Evolutionary conservation across 2,329 filamentous ascomycete genomes (phyloP).

Genomic region (Colletotrichum graminicola): DNA sequence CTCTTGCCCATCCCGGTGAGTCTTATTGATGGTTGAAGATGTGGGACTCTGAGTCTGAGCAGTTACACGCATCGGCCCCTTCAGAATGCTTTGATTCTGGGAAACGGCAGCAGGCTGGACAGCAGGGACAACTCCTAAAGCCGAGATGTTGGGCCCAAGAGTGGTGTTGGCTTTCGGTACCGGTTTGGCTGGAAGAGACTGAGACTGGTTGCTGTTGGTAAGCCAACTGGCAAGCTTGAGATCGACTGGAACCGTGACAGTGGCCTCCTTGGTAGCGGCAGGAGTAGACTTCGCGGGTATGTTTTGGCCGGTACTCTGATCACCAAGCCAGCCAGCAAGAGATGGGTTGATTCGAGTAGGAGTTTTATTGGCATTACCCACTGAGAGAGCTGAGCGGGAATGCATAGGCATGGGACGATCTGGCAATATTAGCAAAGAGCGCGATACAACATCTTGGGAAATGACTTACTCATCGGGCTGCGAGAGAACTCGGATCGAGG

Average conservation of each 20-base stretch:
- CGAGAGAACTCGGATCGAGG: slow-evolving; percentile 4
- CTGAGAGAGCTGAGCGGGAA: not conserved
- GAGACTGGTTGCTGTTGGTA: not conserved
- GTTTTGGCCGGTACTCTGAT: not conserved
- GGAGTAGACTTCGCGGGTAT: not conserved
- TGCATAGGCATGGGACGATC: not conserved
- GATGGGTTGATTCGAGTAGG: not conserved
- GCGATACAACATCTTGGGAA: not conserved
- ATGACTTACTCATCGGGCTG: not conserved
- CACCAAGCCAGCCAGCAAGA: slow-evolving; percentile 4
- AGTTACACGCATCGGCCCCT: not conserved
- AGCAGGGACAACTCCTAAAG: not conserved
- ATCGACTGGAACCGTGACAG: not conserved
- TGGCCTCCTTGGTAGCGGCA: too few species aligned
- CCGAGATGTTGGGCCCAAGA: not conserved
- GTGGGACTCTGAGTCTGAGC: not conserved
- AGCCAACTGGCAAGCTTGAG: not conserved
- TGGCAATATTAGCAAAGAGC: slow-evolving; percentile 1
- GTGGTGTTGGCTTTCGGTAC: not conserved
- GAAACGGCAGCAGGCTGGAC: not conserved
- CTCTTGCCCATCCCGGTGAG: not conserved
- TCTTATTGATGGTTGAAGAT: not conserved
- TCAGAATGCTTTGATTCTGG: not conserved
- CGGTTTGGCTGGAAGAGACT: not conserved
- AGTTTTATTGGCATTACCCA: not conserved